phyloP scores from a whole-genome alignment of 2,329 filamentous ascomycete species.

The Ophiostoma ulmi region DNA sequence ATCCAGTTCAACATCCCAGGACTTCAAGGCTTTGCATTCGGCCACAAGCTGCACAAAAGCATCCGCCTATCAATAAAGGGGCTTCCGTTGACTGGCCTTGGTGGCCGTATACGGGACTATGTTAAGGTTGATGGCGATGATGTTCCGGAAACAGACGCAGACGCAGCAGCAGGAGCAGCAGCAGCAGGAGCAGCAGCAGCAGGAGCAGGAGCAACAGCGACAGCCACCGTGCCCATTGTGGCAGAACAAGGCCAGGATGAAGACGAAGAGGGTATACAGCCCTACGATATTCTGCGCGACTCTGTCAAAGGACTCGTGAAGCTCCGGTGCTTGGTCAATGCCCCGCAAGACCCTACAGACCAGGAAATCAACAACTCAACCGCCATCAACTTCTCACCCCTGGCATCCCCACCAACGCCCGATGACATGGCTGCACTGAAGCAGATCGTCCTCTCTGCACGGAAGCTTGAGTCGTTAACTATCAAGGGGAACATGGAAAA shows the following conservation, averaged over 20 bases:
- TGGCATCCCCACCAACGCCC: not conserved
- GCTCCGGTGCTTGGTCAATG: slow-evolving; percentile 9
- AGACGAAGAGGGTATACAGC: not conserved
- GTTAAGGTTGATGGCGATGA: not conserved
- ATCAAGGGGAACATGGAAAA: slow-evolving; percentile 9
- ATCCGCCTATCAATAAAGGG: slow-evolving; percentile 15
- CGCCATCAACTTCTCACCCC: not conserved
- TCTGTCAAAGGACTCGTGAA: slow-evolving; percentile 11
- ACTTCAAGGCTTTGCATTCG: slow-evolving; percentile 22
- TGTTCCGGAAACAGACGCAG: not conserved
- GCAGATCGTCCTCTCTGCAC: slow-evolving; percentile 5
- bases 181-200: not conserved
- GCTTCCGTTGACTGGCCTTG: slow-evolving; percentile 18
- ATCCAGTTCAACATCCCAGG: slow-evolving; percentile 19
- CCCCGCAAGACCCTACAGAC: not conserved
- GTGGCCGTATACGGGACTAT: slow-evolving; percentile 13
- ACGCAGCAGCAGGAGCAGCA: not conserved
- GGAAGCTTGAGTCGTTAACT: slow-evolving; percentile 4
- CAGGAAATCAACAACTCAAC: not conserved
- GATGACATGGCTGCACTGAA: slow-evolving; percentile 18
- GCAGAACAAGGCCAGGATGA: not conserved
- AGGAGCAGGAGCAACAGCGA: not conserved
- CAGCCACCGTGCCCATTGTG: not conserved
- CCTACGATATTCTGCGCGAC: slow-evolving; percentile 6
- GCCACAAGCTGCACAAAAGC: slow-evolving; percentile 13